Percentiles rank a stretch among this genome's conserved stretches.
phyloP scores from a whole-genome alignment of 805 yeast genomes.

The Kodamaea leandrae region DNA sequence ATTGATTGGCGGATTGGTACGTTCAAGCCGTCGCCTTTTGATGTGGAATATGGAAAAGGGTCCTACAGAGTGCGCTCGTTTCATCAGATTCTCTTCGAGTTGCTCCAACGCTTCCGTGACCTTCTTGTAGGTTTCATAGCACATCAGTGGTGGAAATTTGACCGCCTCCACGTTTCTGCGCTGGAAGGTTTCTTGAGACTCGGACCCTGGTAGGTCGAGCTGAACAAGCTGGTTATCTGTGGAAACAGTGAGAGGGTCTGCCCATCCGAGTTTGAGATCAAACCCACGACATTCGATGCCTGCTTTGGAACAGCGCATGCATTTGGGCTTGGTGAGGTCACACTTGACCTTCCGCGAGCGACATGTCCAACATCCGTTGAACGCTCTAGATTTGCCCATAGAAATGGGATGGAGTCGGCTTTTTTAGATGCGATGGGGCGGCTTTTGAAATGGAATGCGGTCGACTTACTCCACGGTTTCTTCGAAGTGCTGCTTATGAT shows the following conservation, averaged over 20 bases:
- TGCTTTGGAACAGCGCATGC: conserved; percentile 47
- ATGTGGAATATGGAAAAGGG: conserved; percentile 5
- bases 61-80: neutral
- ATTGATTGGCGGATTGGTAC: neutral
- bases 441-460: too few relatives aligned
- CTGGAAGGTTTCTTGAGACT: conserved; percentile 32
- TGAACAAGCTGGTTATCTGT: conserved; percentile 18
- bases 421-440: neutral
- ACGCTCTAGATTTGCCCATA: conserved; percentile 13
- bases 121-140: conserved; percentile 38
- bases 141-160: conserved; percentile 33
- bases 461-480: too few relatives aligned
- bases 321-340: conserved; percentile 45
- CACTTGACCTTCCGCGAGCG: conserved; percentile 53
- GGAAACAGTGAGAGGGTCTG: conserved; percentile 36
- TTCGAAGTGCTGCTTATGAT: too few relatives aligned
- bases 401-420: neutral
- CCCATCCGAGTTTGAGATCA: conserved; percentile 47
- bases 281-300: conserved; percentile 49
- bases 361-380: conserved; percentile 58
- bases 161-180: conserved; percentile 47
- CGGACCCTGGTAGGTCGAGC: conserved; percentile 17
- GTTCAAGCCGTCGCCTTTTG: neutral
- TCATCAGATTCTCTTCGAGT: conserved; percentile 19
- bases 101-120: conserved; percentile 37